Evolutionary conservation across 768 basidiomycete species (phyloP), one percentile per base, ranked within the genome.

Genomic region (Ramaria rubella): DNA sequence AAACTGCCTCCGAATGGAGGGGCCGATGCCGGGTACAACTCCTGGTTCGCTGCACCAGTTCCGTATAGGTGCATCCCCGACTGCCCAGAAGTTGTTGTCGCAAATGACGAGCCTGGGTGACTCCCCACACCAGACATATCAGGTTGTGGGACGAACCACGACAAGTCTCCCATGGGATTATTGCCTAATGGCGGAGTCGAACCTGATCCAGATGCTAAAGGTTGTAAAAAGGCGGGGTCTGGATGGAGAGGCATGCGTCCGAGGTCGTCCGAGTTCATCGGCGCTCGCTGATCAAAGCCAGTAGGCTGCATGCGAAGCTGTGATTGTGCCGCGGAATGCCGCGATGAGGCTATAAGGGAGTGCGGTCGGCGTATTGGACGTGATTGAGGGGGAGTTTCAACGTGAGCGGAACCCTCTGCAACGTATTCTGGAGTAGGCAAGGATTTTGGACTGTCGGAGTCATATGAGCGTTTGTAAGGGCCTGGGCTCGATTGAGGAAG

Each of bases 391-490:
- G 11, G 38, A 7, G 52, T 5, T 1, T n/a, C 38, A 7, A 12
- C 30, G 15, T 46, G 29, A 9, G 42, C 19, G n/a, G n/a, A n/a
- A n/a, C n/a, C n/a, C n/a, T n/a, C n/a, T 23, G 43, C n/a, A 9
- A 23, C 12, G 33, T 44, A 45, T 17, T 56, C 46, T 8, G 55
- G 31, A 12, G 30, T 19, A 17, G 52, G 17, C 21, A 27, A 24
- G 5, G 44, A 29, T 23, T 49, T 46, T 3, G 81, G 75, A 59
- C 74, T 77, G 53, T 85, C 83, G 1, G 78, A 70, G 55, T 81
- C 82, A 36, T 85, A 73, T 48, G 83, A 83, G 17, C 87, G 83
- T 58, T 89, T 88, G 58, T 56, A 23, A 60, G 76, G 70, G 0
- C 69, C 63, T 4, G 82, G 81, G 51, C 78, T 81, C 0, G 75